Base-by-base conservation (phyloP, 192 early-diverging fungal species). In the Blastocladiella britannica region DNA sequence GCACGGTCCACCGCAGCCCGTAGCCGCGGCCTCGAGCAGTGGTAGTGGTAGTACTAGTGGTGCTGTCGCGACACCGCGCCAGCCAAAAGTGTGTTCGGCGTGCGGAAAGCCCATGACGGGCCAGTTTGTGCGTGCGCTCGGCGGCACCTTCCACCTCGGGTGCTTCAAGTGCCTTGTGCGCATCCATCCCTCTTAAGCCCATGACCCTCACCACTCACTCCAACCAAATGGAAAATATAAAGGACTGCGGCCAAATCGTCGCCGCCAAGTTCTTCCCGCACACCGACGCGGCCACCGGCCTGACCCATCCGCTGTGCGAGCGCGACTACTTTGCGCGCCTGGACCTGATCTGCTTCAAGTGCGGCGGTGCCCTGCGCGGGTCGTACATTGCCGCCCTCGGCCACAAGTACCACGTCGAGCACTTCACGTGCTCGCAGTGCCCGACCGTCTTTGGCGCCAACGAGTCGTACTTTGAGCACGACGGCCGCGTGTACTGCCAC, bases 321-420 rank as follows among this genome's bases (percentile, higher is more conserved):
- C 80, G 77, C 62, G 86, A 89, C 73, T 93, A 91, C 74, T 91
- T 89, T 70, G 73, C 76, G 57, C 68, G 81, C 26, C 70, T 91
- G 26, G 87, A 84, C 59, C 76, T 91, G 55, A 70, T 91, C 47
- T 90, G 88, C 70, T 79, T 76, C 26, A 85, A 80, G 29, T 98
- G 95, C 74, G 82, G 83, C 28, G 80, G 77, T 59, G 88, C 92
- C 27, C 67, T 98, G 30, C 77, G 87, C 53, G 88, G 84, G 54
- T 82, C 89, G 27, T 91, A 93, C 62, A 93, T 98, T 52, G 5
- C 31, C 31, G 31, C 9, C 31, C 73, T 91, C 62, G 81, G 83
- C 25, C 81, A 84, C 65, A 97, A 95, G 68, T 98, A 89, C 68
- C 93, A 98, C 63, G 77, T 93, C 30, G 89, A 97, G 67, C 95